Base-by-base conservation (phyloP, 305 asterid genomes). In the Striga hermonthica region DNA sequence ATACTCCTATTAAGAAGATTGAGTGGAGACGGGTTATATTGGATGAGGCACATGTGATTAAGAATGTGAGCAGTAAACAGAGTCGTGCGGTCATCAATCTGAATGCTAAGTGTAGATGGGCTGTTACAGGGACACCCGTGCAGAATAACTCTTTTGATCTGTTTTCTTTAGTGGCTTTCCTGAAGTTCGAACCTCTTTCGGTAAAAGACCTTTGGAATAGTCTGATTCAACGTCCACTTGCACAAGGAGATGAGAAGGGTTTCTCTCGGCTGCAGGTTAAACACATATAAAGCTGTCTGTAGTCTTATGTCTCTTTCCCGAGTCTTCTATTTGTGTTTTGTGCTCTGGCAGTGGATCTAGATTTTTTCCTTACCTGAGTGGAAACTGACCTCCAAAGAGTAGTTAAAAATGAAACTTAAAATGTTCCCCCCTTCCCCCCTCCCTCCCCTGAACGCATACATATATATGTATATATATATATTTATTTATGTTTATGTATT, bases 31-130 rank as follows among this genome's bases (percentile, higher is more conserved):
- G 99, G 66, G 81, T 93, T 59, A 86, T 93, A 74, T 69, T 93
- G 79, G 99, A 93, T 47, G 99, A 93, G 86, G 99, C 96, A 7
- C 99, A 93, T 73, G 72, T 86, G 69, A 90, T 93, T 64, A 90
- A 85, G 87, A 93, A 90, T 74, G 84, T 73, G 5, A 85, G 81
- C 65, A 79, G 95, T 60, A 85, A 72, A 55, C 97, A 90, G 76
- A 86, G 92, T 48, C 90, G 76, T 68, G 96, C 95, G 6, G 99
- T 93, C 60, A 73, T 84, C 66, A 82, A 81, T 45, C 72, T 93
- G 78, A 93, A 79, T 12, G 83, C 95, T 4, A 88, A 76, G 77
- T 80, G 95, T 66, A 81, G 97, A 69, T 93, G 97, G 97, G 88
- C 91, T 60, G 88, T 93, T 57, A 86, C 92, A 7, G 99, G 97